Percentiles rank a stretch among this genome's conserved stretches.
Evolutionary conservation across 306 rosid species (phyloP).

Genomic region (Trifolium subterraneum): DNA sequence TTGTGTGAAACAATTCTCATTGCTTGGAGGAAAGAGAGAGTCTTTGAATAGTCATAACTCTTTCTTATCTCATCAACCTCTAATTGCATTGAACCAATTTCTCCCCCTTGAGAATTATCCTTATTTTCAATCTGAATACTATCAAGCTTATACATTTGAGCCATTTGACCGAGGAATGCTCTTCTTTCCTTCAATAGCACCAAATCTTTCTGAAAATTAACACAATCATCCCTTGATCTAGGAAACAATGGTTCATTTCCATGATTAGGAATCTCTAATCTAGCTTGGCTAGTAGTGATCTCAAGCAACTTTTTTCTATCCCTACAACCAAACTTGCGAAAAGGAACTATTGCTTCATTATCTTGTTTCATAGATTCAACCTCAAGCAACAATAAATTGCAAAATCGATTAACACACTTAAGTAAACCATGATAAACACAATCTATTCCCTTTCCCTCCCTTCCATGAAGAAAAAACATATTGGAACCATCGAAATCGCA

Average conservation of each 20-base stretch:
- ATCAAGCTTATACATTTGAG: slow-evolving; percentile 48
- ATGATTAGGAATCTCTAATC: slow-evolving; percentile 58
- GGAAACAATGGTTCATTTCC: slow-evolving; percentile 72
- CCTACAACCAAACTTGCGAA: slow-evolving; percentile 65
- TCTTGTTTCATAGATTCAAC: slow-evolving; percentile 58
- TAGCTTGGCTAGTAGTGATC: slow-evolving; percentile 62
- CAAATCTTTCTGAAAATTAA: slow-evolving; percentile 61
- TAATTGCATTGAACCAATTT: slow-evolving; percentile 51
- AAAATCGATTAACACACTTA: slow-evolving; percentile 58
- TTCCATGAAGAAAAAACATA: slow-evolving; percentile 78
- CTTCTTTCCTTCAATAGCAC: slow-evolving; percentile 65
- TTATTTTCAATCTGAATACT: slow-evolving; percentile 48
- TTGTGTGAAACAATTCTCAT: slow-evolving; percentile 44
- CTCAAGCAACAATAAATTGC: slow-evolving; percentile 88
- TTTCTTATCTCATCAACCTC: slow-evolving; percentile 52
- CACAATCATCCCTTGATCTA: slow-evolving; percentile 59
- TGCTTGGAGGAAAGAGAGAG: slow-evolving; percentile 42
- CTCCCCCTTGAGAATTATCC: slow-evolving; percentile 50
- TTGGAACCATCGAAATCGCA: slow-evolving; percentile 70
- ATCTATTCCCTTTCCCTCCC: slow-evolving; percentile 63
- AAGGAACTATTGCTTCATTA: slow-evolving; percentile 55
- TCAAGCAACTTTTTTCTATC: slow-evolving; percentile 87
- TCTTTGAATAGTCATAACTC: slow-evolving; percentile 52
- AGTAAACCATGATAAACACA: slow-evolving; percentile 79
- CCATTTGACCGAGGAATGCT: slow-evolving; percentile 51